phyloP scores from a whole-genome alignment of 2,329 filamentous ascomycete genomes.

The Neonectria punicea region DNA sequence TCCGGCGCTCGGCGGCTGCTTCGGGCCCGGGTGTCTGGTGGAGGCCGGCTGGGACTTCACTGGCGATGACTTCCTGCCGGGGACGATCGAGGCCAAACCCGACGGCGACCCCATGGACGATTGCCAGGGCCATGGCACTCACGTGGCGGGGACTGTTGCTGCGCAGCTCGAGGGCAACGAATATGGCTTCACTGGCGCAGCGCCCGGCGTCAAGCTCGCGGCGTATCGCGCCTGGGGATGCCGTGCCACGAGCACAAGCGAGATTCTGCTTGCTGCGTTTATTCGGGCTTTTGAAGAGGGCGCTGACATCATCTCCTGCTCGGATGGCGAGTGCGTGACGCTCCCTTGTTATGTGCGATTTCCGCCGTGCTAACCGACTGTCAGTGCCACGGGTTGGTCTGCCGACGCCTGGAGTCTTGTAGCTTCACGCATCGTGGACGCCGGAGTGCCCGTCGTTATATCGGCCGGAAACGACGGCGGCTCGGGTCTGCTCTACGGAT shows the following conservation, averaged over 20 bases:
- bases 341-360: not conserved
- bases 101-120: slow-evolving; percentile 60
- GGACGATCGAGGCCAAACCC: slow-evolving; percentile 43
- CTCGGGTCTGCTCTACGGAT: not conserved
- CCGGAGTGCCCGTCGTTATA: not conserved
- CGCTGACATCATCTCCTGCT: slow-evolving; percentile 59
- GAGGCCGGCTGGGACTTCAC: slow-evolving; percentile 64
- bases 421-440: not conserved
- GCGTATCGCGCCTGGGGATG: slow-evolving; percentile 53
- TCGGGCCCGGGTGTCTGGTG: slow-evolving; percentile 66
- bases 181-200: slow-evolving; percentile 63
- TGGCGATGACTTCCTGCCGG: slow-evolving; percentile 52
- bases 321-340: not conserved
- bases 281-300: slow-evolving; percentile 66
- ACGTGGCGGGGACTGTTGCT: slow-evolving; percentile 69
- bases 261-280: slow-evolving; percentile 66
- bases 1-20: slow-evolving; percentile 69
- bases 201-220: slow-evolving; percentile 63
- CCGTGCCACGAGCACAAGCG: slow-evolving; percentile 50
- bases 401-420: slow-evolving; percentile 1
- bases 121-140: slow-evolving; percentile 65
- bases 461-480: slow-evolving; percentile 1
- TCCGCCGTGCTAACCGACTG: slow-evolving; percentile 48
- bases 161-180: slow-evolving; percentile 57
- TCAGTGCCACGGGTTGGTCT: slow-evolving; percentile 45